Evolutionary conservation across 768 basidiomycete species (phyloP).

Genomic region (Rhizopogon salebrosus): DNA sequence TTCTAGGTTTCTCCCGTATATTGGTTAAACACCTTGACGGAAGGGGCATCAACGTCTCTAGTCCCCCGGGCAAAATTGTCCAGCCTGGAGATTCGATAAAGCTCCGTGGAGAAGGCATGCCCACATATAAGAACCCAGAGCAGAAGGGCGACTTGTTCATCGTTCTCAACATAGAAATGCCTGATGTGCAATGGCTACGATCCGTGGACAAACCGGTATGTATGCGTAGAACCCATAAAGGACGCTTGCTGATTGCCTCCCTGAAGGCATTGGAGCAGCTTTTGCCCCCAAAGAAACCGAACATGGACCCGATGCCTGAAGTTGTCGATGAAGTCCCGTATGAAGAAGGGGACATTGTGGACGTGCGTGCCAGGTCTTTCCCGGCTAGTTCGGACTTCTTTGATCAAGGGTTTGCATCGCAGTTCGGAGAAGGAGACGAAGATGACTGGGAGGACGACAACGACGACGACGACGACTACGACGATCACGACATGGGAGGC

Average conservation of each 20-base stretch:
- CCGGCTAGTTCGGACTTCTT: conserved; percentile 71
- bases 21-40: conserved; percentile 91
- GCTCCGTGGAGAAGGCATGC: conserved; percentile 88
- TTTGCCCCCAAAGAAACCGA: conserved; percentile 72
- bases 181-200: conserved; percentile 69
- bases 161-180: conserved; percentile 86
- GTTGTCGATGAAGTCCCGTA: conserved; percentile 66
- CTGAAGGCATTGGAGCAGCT: conserved; percentile 56
- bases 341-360: conserved; percentile 74
- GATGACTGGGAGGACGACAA: conserved; percentile 71
- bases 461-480: conserved; percentile 58
- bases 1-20: conserved; percentile 92
- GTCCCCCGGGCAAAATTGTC: conserved; percentile 72
- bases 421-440: conserved; percentile 72
- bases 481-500: conserved; percentile 30
- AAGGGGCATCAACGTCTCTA: conserved; percentile 76
- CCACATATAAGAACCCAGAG: conserved; percentile 58
- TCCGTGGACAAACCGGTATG: conserved; percentile 56
- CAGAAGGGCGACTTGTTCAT: conserved; percentile 80
- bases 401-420: conserved; percentile 62
- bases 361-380: conserved; percentile 79
- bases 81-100: conserved; percentile 70
- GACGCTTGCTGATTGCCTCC: conserved; percentile 4
- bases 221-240: conserved; percentile 1
- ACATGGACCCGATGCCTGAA: conserved; percentile 67